phyloP scores from a whole-genome alignment of 306 rosid genomes.

The Corylus avellana region DNA sequence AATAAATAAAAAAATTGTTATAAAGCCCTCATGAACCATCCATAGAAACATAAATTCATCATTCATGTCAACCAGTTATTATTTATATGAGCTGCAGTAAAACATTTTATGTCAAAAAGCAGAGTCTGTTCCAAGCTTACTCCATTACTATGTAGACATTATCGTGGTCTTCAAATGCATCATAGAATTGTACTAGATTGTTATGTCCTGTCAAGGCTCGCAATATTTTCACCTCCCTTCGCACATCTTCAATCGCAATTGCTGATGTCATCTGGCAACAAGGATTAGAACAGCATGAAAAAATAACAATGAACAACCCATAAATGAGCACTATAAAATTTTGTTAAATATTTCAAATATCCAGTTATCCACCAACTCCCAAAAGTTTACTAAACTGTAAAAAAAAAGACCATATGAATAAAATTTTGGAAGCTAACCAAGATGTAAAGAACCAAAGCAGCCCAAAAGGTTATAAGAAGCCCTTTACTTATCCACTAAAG shows the following conservation, averaged over 20 bases:
- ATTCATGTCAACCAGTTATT: neutral
- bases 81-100: neutral
- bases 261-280: slow-evolving; percentile 90
- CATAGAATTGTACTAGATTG: slow-evolving; percentile 82
- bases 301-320: slow-evolving; percentile 2
- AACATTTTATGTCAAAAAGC: slow-evolving; percentile 19
- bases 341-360: neutral
- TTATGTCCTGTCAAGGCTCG: slow-evolving; percentile 87
- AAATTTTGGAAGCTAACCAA: neutral
- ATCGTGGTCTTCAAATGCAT: slow-evolving; percentile 93
- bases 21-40: neutral
- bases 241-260: slow-evolving; percentile 95
- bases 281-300: slow-evolving; percentile 13
- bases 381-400: neutral
- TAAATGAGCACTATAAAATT: neutral
- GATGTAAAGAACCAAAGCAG: neutral
- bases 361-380: neutral
- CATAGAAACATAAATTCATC: neutral
- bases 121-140: slow-evolving; percentile 56
- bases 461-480: neutral
- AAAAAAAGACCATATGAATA: neutral
- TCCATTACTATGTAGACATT: slow-evolving; percentile 99
- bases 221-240: slow-evolving; percentile 97
- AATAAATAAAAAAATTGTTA: neutral
- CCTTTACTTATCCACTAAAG: neutral